These are phyloP conservation scores for Aspergillus persii DNA, from an alignment of 2,329 filamentous ascomycete species.

Conservation along the genomic window DNA sequence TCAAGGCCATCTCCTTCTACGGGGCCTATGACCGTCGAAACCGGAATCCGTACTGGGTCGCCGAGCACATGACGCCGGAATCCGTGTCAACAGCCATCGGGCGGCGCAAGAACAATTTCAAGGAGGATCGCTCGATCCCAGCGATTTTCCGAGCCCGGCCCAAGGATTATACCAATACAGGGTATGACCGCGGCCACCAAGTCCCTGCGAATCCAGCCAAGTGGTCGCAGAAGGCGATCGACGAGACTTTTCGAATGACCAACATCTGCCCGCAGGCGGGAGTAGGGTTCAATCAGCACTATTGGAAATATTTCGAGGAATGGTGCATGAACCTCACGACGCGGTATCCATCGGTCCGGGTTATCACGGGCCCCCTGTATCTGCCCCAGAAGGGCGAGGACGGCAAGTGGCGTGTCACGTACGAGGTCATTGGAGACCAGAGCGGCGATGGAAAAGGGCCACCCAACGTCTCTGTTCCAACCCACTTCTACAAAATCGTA, in stretches of 20 bases:
- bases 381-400: constrained; percentile 82
- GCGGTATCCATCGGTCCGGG: constrained; percentile 79
- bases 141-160: constrained; percentile 84
- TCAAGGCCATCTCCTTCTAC: constrained; percentile 71
- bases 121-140: constrained; percentile 77
- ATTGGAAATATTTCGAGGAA: constrained; percentile 98
- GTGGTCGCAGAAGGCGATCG: constrained; percentile 92
- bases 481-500: constrained; percentile 64
- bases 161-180: constrained; percentile 90
- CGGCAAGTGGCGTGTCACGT: constrained; percentile 91
- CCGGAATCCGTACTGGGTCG: constrained; percentile 91
- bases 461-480: constrained; percentile 91
- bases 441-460: constrained; percentile 44
- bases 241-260: constrained; percentile 86
- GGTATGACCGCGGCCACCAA: constrained; percentile 95
- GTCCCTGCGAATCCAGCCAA: constrained; percentile 94
- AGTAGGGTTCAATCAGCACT: constrained; percentile 97
- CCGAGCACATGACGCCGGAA: constrained; percentile 90
- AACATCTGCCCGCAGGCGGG: constrained; percentile 99
- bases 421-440: constrained; percentile 84
- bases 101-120: constrained; percentile 84
- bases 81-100: constrained; percentile 73
- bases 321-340: constrained; percentile 83
- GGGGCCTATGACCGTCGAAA: constrained; percentile 87
- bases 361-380: constrained; percentile 92